Evolutionary conservation across 1,139 yeast genomes (phyloP).

Genomic region (Lodderomyces margitis): DNA sequence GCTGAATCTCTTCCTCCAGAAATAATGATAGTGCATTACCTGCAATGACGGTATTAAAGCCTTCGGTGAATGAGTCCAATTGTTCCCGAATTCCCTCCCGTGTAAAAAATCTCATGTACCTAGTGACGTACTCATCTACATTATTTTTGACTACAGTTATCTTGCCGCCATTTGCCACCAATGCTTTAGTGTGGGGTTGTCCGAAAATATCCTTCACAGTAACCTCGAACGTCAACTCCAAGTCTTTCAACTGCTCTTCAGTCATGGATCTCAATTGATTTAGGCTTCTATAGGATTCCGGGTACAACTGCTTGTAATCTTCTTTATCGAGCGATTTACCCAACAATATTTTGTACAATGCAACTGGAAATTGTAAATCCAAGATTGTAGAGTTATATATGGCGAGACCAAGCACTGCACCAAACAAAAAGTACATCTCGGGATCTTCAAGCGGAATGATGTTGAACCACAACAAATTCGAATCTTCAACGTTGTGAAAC

Average conservation of each 20-base stretch:
- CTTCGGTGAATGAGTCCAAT: conserved; percentile 58
- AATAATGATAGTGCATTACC: conserved; percentile 80
- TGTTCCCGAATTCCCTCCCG: conserved; percentile 53
- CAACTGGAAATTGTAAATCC: conserved; percentile 73
- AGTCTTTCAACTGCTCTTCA: conserved; percentile 24
- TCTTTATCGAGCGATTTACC: conserved; percentile 53
- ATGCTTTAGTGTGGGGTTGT: conserved; percentile 38
- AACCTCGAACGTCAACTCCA: conserved; percentile 40
- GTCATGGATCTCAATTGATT: conserved; percentile 48
- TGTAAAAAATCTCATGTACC: conserved; percentile 60
- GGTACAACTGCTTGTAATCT: conserved; percentile 69
- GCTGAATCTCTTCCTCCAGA: conserved; percentile 76
- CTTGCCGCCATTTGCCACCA: conserved; percentile 56
- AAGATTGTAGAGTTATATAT: conserved; percentile 86
- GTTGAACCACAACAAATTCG: conserved; percentile 75
- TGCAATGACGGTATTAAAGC: conserved; percentile 74
- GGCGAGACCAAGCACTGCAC: conserved; percentile 85
- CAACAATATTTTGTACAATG: conserved; percentile 71
- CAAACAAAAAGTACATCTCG: conserved; percentile 70
- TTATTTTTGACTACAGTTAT: conserved; percentile 56
- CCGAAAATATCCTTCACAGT: conserved; percentile 42
- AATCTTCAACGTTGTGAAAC: conserved; percentile 62
- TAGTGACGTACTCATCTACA: conserved; percentile 56
- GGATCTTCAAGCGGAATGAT: conserved; percentile 43
- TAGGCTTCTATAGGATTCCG: conserved; percentile 61